Conservation (phyloP, 1,139 yeast species). For the Suhomyces panamericanus region DNA sequence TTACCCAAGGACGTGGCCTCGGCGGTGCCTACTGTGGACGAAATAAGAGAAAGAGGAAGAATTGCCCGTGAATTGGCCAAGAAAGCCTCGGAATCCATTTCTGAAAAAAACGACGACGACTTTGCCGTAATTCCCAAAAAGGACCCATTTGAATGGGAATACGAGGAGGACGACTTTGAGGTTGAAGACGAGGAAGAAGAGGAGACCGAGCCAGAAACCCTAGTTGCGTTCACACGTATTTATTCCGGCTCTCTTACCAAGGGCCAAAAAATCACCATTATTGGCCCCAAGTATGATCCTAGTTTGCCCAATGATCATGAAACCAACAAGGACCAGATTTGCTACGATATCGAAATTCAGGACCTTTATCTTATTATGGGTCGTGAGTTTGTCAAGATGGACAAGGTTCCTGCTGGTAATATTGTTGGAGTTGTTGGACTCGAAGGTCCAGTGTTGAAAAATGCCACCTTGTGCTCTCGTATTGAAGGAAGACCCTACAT, state of each 20-base stretch:
- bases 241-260: constrained; percentile 78
- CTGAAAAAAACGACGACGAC: constrained; percentile 26
- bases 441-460: constrained; percentile 77
- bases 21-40: constrained; percentile 50
- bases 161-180: constrained; percentile 38
- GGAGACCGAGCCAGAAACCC: constrained; percentile 56
- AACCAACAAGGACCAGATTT: constrained; percentile 44
- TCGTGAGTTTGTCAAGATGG: constrained; percentile 74
- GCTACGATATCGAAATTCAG: constrained; percentile 50
- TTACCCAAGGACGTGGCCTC: constrained; percentile 56
- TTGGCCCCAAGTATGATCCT: constrained; percentile 90
- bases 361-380: constrained; percentile 90
- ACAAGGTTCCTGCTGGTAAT: constrained; percentile 89
- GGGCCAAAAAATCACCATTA: constrained; percentile 72
- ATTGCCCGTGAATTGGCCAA: constrained; percentile 70
- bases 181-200: constrained; percentile 43
- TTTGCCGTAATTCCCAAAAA: constrained; percentile 10
- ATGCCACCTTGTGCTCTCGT: constrained; percentile 70
- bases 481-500: constrained; percentile 57
- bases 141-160: constrained; percentile 49
- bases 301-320: constrained; percentile 53
- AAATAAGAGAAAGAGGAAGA: constrained; percentile 65
- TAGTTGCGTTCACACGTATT: constrained; percentile 86
- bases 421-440: constrained; percentile 94
- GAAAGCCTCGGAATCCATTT: constrained; percentile 65